Evolutionary conservation across 306 rosid species (phyloP).

Genomic region (Glycine latifolia): DNA sequence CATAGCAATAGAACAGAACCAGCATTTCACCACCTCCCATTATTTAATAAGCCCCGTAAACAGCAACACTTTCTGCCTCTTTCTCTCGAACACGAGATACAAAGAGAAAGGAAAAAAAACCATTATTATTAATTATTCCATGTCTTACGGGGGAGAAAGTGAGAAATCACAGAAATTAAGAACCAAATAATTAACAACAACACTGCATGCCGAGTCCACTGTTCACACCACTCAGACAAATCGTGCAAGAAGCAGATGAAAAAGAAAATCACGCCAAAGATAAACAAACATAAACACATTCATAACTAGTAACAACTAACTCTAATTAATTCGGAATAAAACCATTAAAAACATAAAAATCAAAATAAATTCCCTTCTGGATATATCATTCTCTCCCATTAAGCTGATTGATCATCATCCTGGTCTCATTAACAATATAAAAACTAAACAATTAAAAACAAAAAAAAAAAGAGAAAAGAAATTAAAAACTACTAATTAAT

Average conservation of each 20-base stretch:
- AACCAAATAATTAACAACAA: not conserved
- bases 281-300: not conserved
- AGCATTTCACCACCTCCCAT: constrained; percentile 46
- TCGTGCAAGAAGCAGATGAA: constrained; percentile 1
- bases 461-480: constrained; percentile 6
- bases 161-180: not conserved
- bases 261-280: constrained; percentile 15
- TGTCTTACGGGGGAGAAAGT: constrained; percentile 30
- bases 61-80: constrained; percentile 82
- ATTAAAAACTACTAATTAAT: constrained; percentile 48
- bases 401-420: constrained; percentile 50
- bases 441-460: constrained; percentile 47
- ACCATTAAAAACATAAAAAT: not conserved
- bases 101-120: not conserved
- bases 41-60: constrained; percentile 22
- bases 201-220: constrained; percentile 36
- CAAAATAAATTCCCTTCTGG: constrained; percentile 37
- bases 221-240: constrained; percentile 32
- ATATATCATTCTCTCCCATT: constrained; percentile 52
- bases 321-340: constrained; percentile 19
- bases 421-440: constrained; percentile 52
- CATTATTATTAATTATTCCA: constrained; percentile 34
- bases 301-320: not conserved
- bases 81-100: constrained; percentile 63
- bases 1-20: constrained; percentile 52